Percentiles rank a stretch among this genome's conserved stretches.
phyloP scores from a whole-genome alignment of 257 asterid genomes.

The Solanum virginianum region DNA sequence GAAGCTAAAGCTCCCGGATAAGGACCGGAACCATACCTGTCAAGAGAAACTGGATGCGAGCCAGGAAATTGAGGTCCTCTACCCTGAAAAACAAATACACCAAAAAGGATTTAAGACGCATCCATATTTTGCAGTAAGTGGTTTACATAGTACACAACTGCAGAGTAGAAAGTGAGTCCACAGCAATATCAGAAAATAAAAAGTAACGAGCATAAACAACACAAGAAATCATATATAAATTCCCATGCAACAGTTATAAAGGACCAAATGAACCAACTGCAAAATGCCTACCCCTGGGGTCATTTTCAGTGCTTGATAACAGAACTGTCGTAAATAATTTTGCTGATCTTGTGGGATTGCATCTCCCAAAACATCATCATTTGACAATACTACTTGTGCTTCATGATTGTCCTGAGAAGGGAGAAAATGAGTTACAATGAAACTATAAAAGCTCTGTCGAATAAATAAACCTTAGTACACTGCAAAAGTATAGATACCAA shows the following conservation, averaged over 20 bases:
- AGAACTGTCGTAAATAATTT: constrained; percentile 50
- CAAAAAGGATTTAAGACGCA: constrained; percentile 5
- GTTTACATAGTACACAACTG: not conserved
- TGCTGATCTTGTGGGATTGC: constrained; percentile 73
- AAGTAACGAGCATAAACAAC: not conserved
- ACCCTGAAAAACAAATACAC: constrained; percentile 27
- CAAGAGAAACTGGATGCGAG: constrained; percentile 95
- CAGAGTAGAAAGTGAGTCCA: not conserved
- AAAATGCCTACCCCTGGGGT: constrained; percentile 45
- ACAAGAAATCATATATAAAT: not conserved
- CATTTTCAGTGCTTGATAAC: constrained; percentile 73
- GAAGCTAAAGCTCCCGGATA: not conserved
- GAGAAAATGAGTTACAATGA: not conserved
- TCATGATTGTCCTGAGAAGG: constrained; percentile 65
- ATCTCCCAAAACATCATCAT: constrained; percentile 89
- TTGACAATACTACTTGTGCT: constrained; percentile 44
- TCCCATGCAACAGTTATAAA: not conserved
- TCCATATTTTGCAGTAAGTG: not conserved
- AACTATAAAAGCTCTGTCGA: not conserved
- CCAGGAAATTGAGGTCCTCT: constrained; percentile 86
- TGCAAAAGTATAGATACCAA: not conserved
- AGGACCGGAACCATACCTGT: constrained; percentile 43
- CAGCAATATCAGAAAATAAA: not conserved
- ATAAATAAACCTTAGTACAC: not conserved
- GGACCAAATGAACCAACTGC: not conserved